phyloP scores from a whole-genome alignment of 768 basidiomycete species.

The Mycena sanguinolenta region DNA sequence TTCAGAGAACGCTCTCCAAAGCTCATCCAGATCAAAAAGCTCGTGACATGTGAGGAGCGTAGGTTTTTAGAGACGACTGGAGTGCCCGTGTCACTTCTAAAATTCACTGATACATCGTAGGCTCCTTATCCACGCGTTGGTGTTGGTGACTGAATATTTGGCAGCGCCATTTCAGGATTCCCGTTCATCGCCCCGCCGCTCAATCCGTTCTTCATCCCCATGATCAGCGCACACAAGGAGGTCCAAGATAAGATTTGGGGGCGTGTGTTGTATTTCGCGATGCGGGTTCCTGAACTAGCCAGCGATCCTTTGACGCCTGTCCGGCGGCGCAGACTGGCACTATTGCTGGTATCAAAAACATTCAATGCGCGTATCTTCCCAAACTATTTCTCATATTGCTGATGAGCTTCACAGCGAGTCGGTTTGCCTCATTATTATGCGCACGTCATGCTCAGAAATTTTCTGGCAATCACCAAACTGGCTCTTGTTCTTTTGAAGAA shows the following conservation, averaged over 20 bases:
- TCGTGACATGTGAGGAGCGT: too few species aligned
- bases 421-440: too few species aligned
- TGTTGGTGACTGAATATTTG: background rate
- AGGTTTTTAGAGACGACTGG: too few species aligned
- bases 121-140: background rate
- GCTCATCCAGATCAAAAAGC: background rate
- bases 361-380: background rate
- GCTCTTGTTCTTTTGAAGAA: background rate
- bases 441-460: too few species aligned
- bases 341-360: slow-evolving; percentile 11
- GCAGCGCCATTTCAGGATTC: background rate
- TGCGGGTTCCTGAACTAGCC: slow-evolving; percentile 6
- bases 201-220: slow-evolving; percentile 12
- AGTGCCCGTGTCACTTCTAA: background rate
- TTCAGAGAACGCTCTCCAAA: background rate
- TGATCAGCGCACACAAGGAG: background rate
- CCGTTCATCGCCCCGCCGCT: background rate
- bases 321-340: too few species aligned
- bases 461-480: too few species aligned
- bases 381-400: background rate
- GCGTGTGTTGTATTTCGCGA: slow-evolving; percentile 20
- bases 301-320: too few species aligned
- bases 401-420: slow-evolving; percentile 2
- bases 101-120: background rate
- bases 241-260: slow-evolving; percentile 2